These are phyloP conservation scores for Monosporascus sp. DNA, from an alignment of 2,329 filamentous ascomycete genomes.

Conservation along the genomic window DNA sequence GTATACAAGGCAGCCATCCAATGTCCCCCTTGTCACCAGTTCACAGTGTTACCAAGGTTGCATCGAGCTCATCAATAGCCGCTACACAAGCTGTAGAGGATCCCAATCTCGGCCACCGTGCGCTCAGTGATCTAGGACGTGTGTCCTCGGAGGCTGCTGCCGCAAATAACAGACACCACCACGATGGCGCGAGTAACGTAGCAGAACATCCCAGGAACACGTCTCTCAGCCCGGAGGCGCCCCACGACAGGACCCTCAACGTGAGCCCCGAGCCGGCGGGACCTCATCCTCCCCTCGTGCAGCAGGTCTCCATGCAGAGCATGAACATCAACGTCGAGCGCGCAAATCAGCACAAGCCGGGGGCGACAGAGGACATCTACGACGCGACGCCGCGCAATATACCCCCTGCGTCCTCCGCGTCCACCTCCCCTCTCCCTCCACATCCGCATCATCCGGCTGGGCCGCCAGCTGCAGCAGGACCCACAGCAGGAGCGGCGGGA, in stretches of 20 bases:
- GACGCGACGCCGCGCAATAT: slow-evolving; percentile 22
- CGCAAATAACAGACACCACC: background rate
- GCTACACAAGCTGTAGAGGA: background rate
- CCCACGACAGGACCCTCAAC: slow-evolving; percentile 13
- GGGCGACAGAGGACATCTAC: slow-evolving; percentile 23
- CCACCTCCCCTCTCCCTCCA: background rate
- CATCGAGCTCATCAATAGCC: background rate
- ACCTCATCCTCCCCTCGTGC: slow-evolving; percentile 6
- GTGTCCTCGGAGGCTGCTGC: slow-evolving; percentile 2
- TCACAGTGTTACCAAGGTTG: slow-evolving; percentile 1
- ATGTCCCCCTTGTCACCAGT: slow-evolving; percentile 4
- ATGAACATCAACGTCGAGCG: slow-evolving; percentile 22
- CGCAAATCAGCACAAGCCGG: slow-evolving; percentile 15
- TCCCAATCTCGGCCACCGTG: background rate
- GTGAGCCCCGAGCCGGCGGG: slow-evolving; percentile 22
- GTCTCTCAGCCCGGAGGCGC: slow-evolving; percentile 17
- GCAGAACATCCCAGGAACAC: slow-evolving; percentile 6
- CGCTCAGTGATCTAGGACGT: slow-evolving; percentile 3
- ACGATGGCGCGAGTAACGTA: background rate
- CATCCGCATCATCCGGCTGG: background rate
- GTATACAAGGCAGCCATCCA: slow-evolving; percentile 9
- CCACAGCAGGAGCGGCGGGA: background rate
- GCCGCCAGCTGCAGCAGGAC: background rate
- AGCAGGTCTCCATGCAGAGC: slow-evolving; percentile 20
- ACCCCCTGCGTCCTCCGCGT: background rate